Evolutionary conservation across 768 basidiomycete genomes (phyloP), one percentile per base, ranked within the genome.

Genomic region (Boletus reticuloceps): DNA sequence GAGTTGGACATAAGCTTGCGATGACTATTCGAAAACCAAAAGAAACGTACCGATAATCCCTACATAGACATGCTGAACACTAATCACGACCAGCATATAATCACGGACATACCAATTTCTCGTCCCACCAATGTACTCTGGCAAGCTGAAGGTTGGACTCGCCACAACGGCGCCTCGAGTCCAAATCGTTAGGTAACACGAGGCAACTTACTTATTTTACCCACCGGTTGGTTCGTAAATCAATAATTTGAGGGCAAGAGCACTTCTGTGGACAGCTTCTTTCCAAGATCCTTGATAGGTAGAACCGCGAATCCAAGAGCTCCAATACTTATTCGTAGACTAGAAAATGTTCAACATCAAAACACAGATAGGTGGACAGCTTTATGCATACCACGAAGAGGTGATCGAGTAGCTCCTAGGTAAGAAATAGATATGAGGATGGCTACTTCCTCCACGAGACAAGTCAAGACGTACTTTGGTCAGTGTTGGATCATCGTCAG

Each of bases 231-330:
- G 94, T 67, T 96, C 94, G 64, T 82, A 98, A 43, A 94, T 94
- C 57, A 98, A 77, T 53, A 97, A 79, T 72, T 98, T 98, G 58
- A 98, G 77, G 1, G 94, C 91, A n/a, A 98, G 78, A 1, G 94
- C 96, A 54, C 91, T 94, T 22, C 95, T 83, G 65, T 93, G 84
- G 6, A 98, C 94, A 3, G 89, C 86, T 69, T 99, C 97, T 63
- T 95, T 89, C 97, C 97, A 99, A 16, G 92, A 83, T 0, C 96
- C 97, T 14, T 80, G 81, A 71, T 99, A 99, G 0, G 89, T 93
- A 34, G 89, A 92, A 60, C 83, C 81, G n/a, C 83, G 79, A 62
- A 97, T 87, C 95, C 95, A 98, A 20, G 82, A 74, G 58, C 84
- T 85, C 94, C 94, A 98, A 69, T 90, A 97, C 25, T 72, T 71